Percentiles rank a stretch among this genome's conserved stretches.
phyloP scores from a whole-genome alignment of 352 stramenopile species.

The Aphanomyces stellatus region DNA sequence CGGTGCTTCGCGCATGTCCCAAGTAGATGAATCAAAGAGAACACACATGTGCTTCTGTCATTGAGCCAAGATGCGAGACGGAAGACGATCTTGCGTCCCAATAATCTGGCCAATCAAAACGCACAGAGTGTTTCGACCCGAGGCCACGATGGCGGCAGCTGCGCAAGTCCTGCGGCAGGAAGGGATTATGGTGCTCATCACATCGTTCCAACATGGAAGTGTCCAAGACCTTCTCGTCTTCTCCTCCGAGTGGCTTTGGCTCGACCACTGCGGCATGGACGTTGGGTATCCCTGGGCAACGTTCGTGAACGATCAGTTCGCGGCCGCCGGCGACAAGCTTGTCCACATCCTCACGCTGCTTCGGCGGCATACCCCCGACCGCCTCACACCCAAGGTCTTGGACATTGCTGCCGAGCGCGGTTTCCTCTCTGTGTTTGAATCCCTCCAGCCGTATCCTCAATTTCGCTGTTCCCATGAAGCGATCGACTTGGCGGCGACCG shows the following conservation, averaged over 20 bases:
- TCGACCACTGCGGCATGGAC: background rate
- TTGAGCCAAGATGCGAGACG: too few species aligned
- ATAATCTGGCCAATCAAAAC: too few species aligned
- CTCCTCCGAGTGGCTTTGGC: background rate
- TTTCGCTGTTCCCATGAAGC: conserved; percentile 23
- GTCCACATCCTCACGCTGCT: background rate
- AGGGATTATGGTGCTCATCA: background rate
- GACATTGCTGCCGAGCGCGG: background rate
- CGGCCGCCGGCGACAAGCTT: background rate
- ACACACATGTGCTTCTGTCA: too few species aligned
- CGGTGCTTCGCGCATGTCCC: too few species aligned
- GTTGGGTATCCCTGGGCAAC: background rate
- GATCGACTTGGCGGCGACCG: conserved; percentile 23
- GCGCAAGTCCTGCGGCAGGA: background rate
- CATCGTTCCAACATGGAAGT: background rate
- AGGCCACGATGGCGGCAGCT: background rate
- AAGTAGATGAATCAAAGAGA: too few species aligned
- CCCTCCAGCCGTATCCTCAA: background rate
- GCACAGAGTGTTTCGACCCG: too few species aligned
- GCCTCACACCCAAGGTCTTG: background rate
- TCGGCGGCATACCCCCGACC: background rate
- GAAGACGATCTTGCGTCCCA: too few species aligned
- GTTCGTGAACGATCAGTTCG: background rate
- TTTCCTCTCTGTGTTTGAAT: background rate
- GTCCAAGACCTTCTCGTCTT: background rate